Percentiles rank a stretch among this genome's conserved stretches.
phyloP scores from a whole-genome alignment of 1,284 basidiomycete genomes.

The Irpex sp. region DNA sequence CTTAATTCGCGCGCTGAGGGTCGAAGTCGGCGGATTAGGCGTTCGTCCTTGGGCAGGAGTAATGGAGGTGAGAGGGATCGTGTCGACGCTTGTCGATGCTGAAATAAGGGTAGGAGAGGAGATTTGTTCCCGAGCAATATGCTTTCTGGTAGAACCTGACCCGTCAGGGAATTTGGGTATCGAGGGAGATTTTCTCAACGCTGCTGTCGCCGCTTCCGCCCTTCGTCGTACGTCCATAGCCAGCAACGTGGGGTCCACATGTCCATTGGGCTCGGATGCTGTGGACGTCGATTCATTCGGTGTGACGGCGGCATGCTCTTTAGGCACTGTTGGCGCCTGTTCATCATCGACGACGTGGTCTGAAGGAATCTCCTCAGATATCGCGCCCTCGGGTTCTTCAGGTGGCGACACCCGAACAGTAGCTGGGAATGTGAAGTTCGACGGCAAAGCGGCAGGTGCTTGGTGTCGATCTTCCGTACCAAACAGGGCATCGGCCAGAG shows the following conservation, averaged over 20 bases:
- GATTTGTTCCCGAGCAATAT: constrained; percentile 68
- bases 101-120: constrained; percentile 71
- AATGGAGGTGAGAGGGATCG: constrained; percentile 50
- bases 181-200: constrained; percentile 59
- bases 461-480: constrained; percentile 44
- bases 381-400: background rate
- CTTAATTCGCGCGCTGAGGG: constrained; percentile 55
- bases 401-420: background rate
- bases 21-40: constrained; percentile 19
- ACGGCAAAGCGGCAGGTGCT: constrained; percentile 15
- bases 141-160: constrained; percentile 42
- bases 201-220: constrained; percentile 65
- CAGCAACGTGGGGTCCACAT: constrained; percentile 29
- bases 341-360: constrained; percentile 1
- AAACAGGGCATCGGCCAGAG: constrained; percentile 72
- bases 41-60: constrained; percentile 6
- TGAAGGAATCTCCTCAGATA: background rate
- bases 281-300: constrained; percentile 14
- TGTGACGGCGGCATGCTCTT: constrained; percentile 1
- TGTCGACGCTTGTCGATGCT: constrained; percentile 72
- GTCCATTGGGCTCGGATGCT: constrained; percentile 40
- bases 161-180: constrained; percentile 42
- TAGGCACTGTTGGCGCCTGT: background rate
- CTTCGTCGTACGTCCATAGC: constrained; percentile 66
- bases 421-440: background rate